These are phyloP conservation scores for Nannizziopsis barbatae DNA, from an alignment of 2,329 filamentous ascomycete genomes.

Conservation along the genomic window DNA sequence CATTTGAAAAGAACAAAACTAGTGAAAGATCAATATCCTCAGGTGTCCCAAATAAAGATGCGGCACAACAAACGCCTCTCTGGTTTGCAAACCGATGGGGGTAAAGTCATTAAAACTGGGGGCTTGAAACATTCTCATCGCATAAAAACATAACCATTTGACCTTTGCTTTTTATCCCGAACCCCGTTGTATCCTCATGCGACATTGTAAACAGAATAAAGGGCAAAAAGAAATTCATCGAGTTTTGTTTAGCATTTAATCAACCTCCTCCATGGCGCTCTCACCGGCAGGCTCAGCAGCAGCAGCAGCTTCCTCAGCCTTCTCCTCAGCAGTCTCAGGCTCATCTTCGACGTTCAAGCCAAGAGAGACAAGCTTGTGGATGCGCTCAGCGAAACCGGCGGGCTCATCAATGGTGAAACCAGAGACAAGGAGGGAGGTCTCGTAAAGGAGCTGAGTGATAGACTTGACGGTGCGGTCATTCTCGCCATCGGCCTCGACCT, in stretches of 20 bases:
- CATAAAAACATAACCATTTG: conserved; percentile 10
- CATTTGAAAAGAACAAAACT: not conserved
- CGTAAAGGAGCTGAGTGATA: conserved; percentile 95
- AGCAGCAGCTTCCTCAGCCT: conserved; percentile 48
- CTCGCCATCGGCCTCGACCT: conserved; percentile 95
- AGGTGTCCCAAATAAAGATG: not conserved
- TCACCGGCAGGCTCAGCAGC: conserved; percentile 59
- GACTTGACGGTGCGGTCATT: conserved; percentile 99
- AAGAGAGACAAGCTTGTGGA: conserved; percentile 98
- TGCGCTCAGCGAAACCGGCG: conserved; percentile 93
- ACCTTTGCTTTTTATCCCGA: conserved; percentile 11
- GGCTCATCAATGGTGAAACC: conserved; percentile 99
- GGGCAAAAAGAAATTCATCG: conserved; percentile 1
- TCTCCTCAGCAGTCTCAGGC: conserved; percentile 54
- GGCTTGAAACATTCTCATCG: conserved; percentile 4
- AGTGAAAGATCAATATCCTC: not conserved
- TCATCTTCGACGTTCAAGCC: conserved; percentile 96
- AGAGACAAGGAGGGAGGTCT: conserved; percentile 96
- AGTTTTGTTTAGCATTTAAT: conserved; percentile 49
- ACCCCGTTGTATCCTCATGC: conserved; percentile 9
- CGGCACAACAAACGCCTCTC: not conserved
- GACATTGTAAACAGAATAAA: conserved; percentile 5
- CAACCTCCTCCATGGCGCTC: conserved; percentile 99
- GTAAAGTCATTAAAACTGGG: conserved; percentile 2
- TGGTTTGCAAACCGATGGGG: conserved; percentile 6